These are phyloP conservation scores for Clathrus columnatus DNA, from an alignment of 768 basidiomycete genomes.

Conservation along the genomic window DNA sequence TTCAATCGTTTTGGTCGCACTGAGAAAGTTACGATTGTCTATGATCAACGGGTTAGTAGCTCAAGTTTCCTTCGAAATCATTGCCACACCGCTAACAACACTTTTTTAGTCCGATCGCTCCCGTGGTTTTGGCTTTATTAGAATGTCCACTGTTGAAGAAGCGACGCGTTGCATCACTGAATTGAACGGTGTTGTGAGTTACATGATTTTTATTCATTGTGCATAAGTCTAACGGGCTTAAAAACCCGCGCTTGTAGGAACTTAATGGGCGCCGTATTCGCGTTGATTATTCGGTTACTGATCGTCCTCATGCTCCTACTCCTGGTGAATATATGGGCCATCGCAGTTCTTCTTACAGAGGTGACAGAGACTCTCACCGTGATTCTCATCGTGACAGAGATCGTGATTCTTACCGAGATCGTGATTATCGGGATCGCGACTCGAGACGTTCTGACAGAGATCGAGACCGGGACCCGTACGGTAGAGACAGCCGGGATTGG, in stretches of 20 bases:
- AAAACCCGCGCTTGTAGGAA: slow-evolving; percentile 40
- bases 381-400: slow-evolving; percentile 39
- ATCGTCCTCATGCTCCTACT: slow-evolving; percentile 89
- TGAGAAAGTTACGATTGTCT: slow-evolving; percentile 93
- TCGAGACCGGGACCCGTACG: slow-evolving; percentile 53
- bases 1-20: slow-evolving; percentile 84
- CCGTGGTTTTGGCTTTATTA: slow-evolving; percentile 96
- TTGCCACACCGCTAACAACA: slow-evolving; percentile 4
- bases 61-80: slow-evolving; percentile 26
- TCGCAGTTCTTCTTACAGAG: slow-evolving; percentile 43
- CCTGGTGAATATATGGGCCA: slow-evolving; percentile 98
- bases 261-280: slow-evolving; percentile 93
- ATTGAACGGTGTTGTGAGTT: slow-evolving; percentile 82
- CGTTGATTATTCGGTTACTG: slow-evolving; percentile 94
- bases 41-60: slow-evolving; percentile 96
- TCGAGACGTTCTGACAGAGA: slow-evolving; percentile 41
- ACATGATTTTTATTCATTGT: background rate
- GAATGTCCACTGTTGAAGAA: slow-evolving; percentile 84
- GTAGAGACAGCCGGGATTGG: slow-evolving; percentile 67
- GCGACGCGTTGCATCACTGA: slow-evolving; percentile 82
- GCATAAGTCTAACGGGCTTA: background rate
- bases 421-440: slow-evolving; percentile 28
- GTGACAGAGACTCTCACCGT: slow-evolving; percentile 29
- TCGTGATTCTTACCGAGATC: slow-evolving; percentile 25
- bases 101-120: slow-evolving; percentile 76